phyloP scores from a whole-genome alignment of 257 asterid genomes.

The Marsdenia floribunda region DNA sequence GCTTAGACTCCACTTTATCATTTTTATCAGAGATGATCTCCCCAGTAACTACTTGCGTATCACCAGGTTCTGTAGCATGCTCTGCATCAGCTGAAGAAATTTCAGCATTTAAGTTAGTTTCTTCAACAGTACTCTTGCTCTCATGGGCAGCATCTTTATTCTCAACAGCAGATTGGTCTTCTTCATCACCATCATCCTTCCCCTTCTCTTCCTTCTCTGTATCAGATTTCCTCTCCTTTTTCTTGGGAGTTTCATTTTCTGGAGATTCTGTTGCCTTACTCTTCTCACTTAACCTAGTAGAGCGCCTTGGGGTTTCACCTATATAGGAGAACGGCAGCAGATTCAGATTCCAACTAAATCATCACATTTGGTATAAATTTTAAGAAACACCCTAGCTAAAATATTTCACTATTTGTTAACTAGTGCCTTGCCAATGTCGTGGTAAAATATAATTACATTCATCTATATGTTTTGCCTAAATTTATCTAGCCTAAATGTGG shows the following conservation, averaged over 20 bases:
- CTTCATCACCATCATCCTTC: conserved; percentile 26
- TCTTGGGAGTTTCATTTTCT: conserved; percentile 36
- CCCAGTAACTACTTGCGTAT: not conserved
- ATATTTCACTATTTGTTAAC: not conserved
- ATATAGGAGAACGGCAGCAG: conserved; percentile 11
- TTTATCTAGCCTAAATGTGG: not conserved
- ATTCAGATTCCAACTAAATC: not conserved
- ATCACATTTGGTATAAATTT: not conserved
- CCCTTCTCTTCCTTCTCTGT: conserved; percentile 25
- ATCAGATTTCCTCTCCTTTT: conserved; percentile 36
- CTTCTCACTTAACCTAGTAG: conserved; percentile 51
- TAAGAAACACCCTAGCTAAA: not conserved
- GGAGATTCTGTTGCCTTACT: conserved; percentile 35
- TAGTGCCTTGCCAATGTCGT: not conserved
- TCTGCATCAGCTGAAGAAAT: conserved; percentile 13
- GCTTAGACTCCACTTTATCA: conserved; percentile 13
- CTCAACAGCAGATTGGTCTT: no score
- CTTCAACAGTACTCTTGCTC: no score
- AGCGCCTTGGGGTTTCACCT: conserved; percentile 67
- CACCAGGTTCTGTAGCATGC: not conserved
- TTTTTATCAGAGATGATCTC: not conserved
- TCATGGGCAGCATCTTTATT: no score
- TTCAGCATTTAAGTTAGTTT: conserved; percentile 7
- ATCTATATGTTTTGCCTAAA: no score
- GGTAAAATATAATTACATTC: not conserved